Evolutionary conservation across 345 rosid genomes (phyloP), one percentile per base, ranked within the genome.

Genomic region (Angophora floribunda): DNA sequence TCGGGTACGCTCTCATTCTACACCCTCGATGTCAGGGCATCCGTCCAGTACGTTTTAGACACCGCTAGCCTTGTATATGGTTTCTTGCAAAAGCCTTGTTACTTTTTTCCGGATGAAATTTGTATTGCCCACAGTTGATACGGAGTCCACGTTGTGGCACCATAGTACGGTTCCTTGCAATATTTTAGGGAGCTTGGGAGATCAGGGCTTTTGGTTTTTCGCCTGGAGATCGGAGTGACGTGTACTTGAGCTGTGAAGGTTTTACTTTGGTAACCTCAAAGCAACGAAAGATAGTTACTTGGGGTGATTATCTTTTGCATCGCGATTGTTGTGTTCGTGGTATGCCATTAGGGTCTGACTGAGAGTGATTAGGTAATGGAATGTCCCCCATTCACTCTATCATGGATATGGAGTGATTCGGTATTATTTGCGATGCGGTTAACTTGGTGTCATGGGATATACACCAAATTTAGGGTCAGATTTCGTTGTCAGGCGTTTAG

Each of bases 1-100:
- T 96, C 87, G 94, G 98, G 99, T 96, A 95, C 86, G 86, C 84
- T n/a, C 85, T 36, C 52, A 14, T 14, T 36, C 84, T 9, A 41
- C 41, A 36, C 49, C 52, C 14, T 11, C 6, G 52, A 51, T 82
- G n/a, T 82, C n/a, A 19, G 85, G 26, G 59, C 26, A 55, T 55
- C 59, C 41, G 59, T 21, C 59, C 26, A 8, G 59, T 55, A 21
- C 78, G 41, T 30, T 65, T 65, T 65, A 30, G 78, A 65, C 44
- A 15, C 30, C 44, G 32, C 78, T 65, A 65, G 21, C 36, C 44
- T n/a, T 61, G 70, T 61, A 3, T 26, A 3, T 61, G 70, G 70
- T 28, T 61, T 61, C 70, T 61, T 61, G 36, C 70, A 61, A 28
- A 61, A 61, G 13, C 30, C 70, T 61, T 28, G 7, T 0, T 61